Evolutionary conservation across 2,329 filamentous ascomycete genomes (phyloP), one percentile per base, ranked within the genome.

Genomic region (Colletotrichum sp.): DNA sequence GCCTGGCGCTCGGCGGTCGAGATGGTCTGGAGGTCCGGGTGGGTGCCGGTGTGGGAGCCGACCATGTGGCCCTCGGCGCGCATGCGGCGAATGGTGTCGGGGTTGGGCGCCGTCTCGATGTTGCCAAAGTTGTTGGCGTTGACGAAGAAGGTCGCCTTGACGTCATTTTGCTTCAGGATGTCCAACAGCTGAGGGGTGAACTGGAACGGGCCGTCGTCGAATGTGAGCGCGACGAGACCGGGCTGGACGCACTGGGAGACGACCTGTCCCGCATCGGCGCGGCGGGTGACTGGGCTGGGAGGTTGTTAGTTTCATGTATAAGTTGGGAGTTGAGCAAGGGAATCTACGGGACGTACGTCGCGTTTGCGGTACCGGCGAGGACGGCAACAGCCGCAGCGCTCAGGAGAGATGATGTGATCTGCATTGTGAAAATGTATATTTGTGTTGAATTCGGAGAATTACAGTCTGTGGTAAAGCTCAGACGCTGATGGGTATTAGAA

Each of bases 161-260:
- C 78, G 7, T 80, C 59, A 34, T 79, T 76, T 6, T 78, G 57
- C 27, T 80, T 78, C 15, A 86, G 74, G 1, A 83, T 65, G 70
- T 86, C 82, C 29, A 89, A 82, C 7, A 89, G 77, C 12, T 79
- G 77, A 8, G 76, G 75, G 6, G 87, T 89, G 76, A 83, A 87
- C 5, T 75, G 69, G 71, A 81, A 85, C 1, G 87, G 87, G 0
- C 86, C 86, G 66, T 88, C 87, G 74, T 88, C 87, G 76, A 84
- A 87, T 1, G 86, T 87, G 31, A 88, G 79, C 2, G 87, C 86
- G 47, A 86, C 79, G 66, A 80, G 78, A 27, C 82, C 83, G 1
- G 82, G 80, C n/a, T 72, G 72, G 2, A 75, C 80, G 76, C 84
- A 86, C 9, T 77, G 31, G 5, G 33, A n/a, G 62, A 75, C 58